A percentile compares a stretch with the other conserved stretches of the same genome.
These are phyloP conservation scores for Cutaneotrichosporon cutaneum DNA, from an alignment of 1,284 basidiomycete genomes.

Conservation along the genomic window DNA sequence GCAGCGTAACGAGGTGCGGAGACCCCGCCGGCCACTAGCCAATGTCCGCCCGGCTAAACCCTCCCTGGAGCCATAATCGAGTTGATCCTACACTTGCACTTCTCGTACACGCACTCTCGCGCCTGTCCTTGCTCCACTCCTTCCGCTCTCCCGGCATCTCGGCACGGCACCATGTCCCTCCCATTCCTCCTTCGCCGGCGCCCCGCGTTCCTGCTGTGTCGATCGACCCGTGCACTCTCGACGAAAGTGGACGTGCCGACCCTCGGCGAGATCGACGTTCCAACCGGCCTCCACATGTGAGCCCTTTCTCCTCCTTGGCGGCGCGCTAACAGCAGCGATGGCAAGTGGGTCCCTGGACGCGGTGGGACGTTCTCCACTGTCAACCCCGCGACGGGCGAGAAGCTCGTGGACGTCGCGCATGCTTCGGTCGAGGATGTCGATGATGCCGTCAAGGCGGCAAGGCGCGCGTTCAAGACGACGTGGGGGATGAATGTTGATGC, in stretches of 20 bases:
- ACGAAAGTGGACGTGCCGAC: slow-evolving; percentile 26
- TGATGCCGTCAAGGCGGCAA: slow-evolving; percentile 75
- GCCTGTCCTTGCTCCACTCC: background rate
- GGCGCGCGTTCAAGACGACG: slow-evolving; percentile 74
- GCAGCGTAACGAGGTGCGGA: background rate
- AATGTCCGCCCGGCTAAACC: background rate
- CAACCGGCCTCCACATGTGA: slow-evolving; percentile 80
- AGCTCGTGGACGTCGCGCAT: slow-evolving; percentile 38
- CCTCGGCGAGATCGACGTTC: slow-evolving; percentile 59
- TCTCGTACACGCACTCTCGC: background rate
- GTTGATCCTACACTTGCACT: background rate
- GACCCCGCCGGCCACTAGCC: background rate
- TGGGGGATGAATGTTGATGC: slow-evolving; percentile 88
- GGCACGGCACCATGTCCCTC: background rate
- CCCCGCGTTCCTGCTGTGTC: background rate
- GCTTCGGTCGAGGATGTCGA: slow-evolving; percentile 66
- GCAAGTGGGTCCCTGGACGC: slow-evolving; percentile 37
- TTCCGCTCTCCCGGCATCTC: background rate
- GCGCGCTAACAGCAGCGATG: slow-evolving; percentile 31
- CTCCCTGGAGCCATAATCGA: background rate
- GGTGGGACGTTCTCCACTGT: slow-evolving; percentile 34
- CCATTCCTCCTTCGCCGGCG: background rate
- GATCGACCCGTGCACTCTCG: background rate
- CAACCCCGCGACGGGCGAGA: slow-evolving; percentile 60
- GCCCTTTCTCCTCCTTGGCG: background rate